Conservation (phyloP, 108 stramenopile genomes). For the Fistulifera solaris region DNA sequence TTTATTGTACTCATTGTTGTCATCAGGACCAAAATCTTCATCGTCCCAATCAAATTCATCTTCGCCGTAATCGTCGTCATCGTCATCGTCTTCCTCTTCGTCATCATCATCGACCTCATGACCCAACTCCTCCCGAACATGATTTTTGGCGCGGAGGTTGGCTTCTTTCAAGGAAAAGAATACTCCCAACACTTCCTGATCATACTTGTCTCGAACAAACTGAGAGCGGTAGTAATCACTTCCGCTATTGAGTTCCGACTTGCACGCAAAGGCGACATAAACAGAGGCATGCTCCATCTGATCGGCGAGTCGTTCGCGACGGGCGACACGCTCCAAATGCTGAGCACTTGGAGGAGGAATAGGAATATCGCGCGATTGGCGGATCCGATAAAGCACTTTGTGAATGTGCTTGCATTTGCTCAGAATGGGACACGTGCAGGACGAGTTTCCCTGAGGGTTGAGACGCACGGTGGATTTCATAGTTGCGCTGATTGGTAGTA, state of each 20-base stretch:
- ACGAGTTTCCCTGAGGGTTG: neutral
- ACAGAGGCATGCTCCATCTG: neutral
- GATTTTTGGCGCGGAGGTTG: neutral
- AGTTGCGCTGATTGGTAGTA: too few species aligned
- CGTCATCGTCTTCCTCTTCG: too few species aligned
- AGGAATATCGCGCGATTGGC: neutral
- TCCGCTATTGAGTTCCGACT: conserved; percentile 2
- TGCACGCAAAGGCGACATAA: neutral
- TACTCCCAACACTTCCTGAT: neutral
- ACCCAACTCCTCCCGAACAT: neutral
- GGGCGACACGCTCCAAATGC: neutral
- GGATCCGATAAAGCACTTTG: conserved; percentile 3
- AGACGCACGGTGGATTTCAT: neutral
- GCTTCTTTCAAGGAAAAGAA: neutral
- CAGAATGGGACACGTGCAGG: neutral
- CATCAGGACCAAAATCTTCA: neutral
- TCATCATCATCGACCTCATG: too few species aligned
- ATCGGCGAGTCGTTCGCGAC: neutral
- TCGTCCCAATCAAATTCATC: neutral
- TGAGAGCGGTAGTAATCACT: neutral
- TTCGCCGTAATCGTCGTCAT: neutral
- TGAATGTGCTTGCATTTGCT: conserved; percentile 1
- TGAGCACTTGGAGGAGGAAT: neutral
- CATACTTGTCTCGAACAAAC: neutral
- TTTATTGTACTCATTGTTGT: neutral